These are phyloP conservation scores for Cladosporium velox DNA, from an alignment of 2,329 filamentous ascomycete species.

Conservation along the genomic window DNA sequence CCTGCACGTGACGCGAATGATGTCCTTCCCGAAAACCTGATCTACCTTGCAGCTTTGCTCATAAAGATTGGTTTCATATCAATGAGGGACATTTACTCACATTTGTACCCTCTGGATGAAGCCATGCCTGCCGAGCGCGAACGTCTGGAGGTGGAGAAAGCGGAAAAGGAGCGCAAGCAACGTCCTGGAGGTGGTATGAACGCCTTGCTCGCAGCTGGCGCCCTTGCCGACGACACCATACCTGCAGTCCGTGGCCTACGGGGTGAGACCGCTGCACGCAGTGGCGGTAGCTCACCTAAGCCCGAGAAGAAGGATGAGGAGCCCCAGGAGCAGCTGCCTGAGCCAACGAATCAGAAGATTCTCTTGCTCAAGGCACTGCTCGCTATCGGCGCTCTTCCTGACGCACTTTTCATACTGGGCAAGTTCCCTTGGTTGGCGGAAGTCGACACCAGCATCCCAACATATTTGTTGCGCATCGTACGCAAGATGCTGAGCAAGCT, in stretches of 20 bases:
- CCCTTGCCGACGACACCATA: slow-evolving; percentile 77
- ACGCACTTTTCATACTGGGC: slow-evolving; percentile 88
- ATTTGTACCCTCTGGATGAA: slow-evolving; percentile 83
- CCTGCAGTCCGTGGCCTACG: slow-evolving; percentile 48
- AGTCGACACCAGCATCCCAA: slow-evolving; percentile 76
- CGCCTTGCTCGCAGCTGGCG: slow-evolving; percentile 82
- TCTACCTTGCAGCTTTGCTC: slow-evolving; percentile 85
- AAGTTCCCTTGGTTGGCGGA: slow-evolving; percentile 92
- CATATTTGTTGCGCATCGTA: slow-evolving; percentile 81
- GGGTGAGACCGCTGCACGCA: slow-evolving; percentile 48
- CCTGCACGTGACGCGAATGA: slow-evolving; percentile 73
- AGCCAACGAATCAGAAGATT: slow-evolving; percentile 86
- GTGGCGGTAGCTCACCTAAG: slow-evolving; percentile 43
- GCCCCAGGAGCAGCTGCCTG: slow-evolving; percentile 59
- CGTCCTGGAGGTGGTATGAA: slow-evolving; percentile 73
- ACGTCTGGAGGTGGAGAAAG: slow-evolving; percentile 72
- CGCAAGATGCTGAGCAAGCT: slow-evolving; percentile 80
- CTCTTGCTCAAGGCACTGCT: slow-evolving; percentile 80
- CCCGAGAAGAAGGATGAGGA: slow-evolving; percentile 48
- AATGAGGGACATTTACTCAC: slow-evolving; percentile 83
- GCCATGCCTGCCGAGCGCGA: slow-evolving; percentile 75
- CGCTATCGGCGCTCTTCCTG: slow-evolving; percentile 87
- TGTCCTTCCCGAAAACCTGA: slow-evolving; percentile 83
- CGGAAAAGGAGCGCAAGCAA: slow-evolving; percentile 71
- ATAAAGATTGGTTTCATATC: slow-evolving; percentile 98